Conservation (phyloP, 139 green algal species). For the Chlorokybus atmophyticus region DNA sequence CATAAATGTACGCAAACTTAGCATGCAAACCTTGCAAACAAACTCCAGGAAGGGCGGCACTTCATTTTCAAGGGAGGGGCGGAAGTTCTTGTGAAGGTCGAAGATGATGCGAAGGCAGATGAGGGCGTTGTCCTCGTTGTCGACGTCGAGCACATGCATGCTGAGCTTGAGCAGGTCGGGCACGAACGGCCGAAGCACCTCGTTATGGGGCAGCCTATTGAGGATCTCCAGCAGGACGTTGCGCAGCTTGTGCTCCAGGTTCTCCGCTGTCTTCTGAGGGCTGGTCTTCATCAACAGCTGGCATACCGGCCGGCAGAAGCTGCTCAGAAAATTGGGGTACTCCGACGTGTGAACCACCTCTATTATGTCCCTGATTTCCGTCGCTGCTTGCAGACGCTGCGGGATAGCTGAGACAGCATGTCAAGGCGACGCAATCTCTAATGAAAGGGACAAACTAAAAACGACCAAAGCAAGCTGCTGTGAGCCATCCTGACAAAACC, state of each 20-base stretch:
- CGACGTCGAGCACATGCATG: conserved; percentile 46
- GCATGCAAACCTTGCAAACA: conserved; percentile 32
- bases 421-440: too few relatives aligned
- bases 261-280: conserved; percentile 18
- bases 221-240: conserved; percentile 58
- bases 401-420: too few relatives aligned
- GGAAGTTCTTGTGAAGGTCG: conserved; percentile 79
- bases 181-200: conserved; percentile 42
- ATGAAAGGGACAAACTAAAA: too few relatives aligned
- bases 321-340: conserved; percentile 43
- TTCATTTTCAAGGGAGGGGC: conserved; percentile 41
- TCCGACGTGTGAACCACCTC: conserved; percentile 46
- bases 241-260: conserved; percentile 48
- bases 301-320: conserved; percentile 40
- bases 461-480: too few relatives aligned
- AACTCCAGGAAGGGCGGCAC: conserved; percentile 64
- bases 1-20: conserved; percentile 31
- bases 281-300: conserved; percentile 32
- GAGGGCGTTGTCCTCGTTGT: conserved; percentile 83
- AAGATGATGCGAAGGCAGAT: conserved; percentile 60
- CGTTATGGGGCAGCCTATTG: conserved; percentile 55
- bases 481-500: too few relatives aligned
- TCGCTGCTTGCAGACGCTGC: conserved; percentile 33
- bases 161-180: conserved; percentile 45
- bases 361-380: conserved; percentile 47